Conservation (phyloP, 352 stramenopile species). For the Plasmopara viticola region DNA sequence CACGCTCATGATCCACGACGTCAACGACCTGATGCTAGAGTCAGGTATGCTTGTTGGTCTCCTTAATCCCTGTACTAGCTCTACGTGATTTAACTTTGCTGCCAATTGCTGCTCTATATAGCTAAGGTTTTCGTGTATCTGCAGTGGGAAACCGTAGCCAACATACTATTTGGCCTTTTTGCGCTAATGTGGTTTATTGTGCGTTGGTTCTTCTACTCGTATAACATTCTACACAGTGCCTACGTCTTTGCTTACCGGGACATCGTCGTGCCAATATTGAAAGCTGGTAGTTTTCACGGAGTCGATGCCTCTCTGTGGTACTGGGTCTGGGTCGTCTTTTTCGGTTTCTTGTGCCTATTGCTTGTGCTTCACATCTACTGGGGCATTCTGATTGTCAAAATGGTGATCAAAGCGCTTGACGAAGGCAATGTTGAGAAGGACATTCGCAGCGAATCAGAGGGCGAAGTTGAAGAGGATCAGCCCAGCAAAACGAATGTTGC, state of each 20-base stretch:
- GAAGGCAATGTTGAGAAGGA: conserved; percentile 75
- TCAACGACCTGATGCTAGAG: conserved; percentile 69
- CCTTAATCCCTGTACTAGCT: not conserved
- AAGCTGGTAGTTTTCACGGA: conserved; percentile 33
- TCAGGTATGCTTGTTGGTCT: conserved; percentile 14
- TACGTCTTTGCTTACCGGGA: conserved; percentile 44
- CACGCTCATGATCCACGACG: conserved; percentile 79
- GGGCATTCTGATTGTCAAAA: conserved; percentile 69
- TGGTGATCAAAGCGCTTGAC: conserved; percentile 55
- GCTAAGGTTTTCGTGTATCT: conserved; percentile 79
- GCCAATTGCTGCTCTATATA: conserved; percentile 9
- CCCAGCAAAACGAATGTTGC: conserved; percentile 8
- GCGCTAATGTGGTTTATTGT: conserved; percentile 68
- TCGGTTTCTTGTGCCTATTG: conserved; percentile 50
- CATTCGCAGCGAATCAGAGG: conserved; percentile 75
- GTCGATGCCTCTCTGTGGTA: conserved; percentile 47
- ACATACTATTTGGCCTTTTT: conserved; percentile 65
- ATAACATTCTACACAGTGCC: conserved; percentile 66
- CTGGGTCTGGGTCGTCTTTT: conserved; percentile 46
- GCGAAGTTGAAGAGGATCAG: conserved; percentile 33
- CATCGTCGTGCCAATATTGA: conserved; percentile 44
- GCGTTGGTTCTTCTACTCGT: conserved; percentile 63
- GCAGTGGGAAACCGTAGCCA: conserved; percentile 56
- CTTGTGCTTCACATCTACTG: conserved; percentile 72
- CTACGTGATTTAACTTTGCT: conserved; percentile 5